Evolutionary conservation across 139 green algal species (phyloP).

Genomic region (Chlamydomonas incerta): DNA sequence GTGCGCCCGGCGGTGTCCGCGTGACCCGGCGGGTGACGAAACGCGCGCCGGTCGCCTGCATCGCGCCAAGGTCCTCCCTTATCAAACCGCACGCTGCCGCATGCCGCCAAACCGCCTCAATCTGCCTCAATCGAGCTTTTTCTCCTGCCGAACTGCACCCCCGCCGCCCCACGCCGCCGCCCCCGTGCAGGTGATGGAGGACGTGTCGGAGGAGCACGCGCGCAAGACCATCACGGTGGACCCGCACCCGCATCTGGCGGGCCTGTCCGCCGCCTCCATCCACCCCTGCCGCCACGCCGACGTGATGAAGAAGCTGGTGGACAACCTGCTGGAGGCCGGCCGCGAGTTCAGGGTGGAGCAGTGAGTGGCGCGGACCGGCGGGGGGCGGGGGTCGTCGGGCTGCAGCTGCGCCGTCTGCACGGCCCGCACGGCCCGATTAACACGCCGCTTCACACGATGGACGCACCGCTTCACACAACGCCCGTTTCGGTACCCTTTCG

Average conservation of each 20-base stretch:
- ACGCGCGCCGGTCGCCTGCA: too few species aligned
- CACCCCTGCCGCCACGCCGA: constrained; percentile 88
- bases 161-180: background rate
- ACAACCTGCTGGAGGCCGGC: constrained; percentile 69
- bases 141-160: background rate
- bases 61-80: too few species aligned
- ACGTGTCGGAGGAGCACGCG: constrained; percentile 88
- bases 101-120: background rate
- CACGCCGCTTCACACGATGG: too few species aligned
- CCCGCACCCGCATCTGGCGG: constrained; percentile 79
- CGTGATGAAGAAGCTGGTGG: constrained; percentile 85
- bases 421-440: too few species aligned
- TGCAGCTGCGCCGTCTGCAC: background rate
- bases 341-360: constrained; percentile 78
- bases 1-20: too few species aligned
- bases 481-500: too few species aligned
- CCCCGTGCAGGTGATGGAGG: constrained; percentile 82
- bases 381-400: background rate
- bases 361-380: constrained; percentile 60
- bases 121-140: too few species aligned
- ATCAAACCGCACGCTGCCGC: background rate
- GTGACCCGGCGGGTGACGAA: too few species aligned
- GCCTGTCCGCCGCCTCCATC: constrained; percentile 78
- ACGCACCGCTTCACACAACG: too few species aligned
- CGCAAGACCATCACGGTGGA: constrained; percentile 93